These are phyloP conservation scores for Metarhizium brunneum DNA, from an alignment of 2,329 filamentous ascomycete genomes.

Conservation along the genomic window DNA sequence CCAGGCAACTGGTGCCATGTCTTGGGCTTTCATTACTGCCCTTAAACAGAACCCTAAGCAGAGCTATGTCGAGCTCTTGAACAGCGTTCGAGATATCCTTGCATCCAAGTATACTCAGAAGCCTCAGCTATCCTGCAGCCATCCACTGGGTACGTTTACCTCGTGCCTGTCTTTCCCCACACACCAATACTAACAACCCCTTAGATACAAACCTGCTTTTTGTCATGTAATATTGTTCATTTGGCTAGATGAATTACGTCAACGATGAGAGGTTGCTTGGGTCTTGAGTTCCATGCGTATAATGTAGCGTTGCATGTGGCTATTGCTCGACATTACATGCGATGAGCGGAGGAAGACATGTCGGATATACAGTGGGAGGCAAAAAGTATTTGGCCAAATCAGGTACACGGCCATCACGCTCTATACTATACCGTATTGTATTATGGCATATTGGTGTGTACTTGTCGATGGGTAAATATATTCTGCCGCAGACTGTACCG, in stretches of 20 bases:
- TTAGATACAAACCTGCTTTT: neutral
- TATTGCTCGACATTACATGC: neutral
- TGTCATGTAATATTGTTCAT: neutral
- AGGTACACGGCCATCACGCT: too few relatives aligned
- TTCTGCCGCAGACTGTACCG: too few relatives aligned
- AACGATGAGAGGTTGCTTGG: neutral
- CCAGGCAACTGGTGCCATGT: slow-evolving; percentile 95
- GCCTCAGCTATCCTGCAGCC: slow-evolving; percentile 91
- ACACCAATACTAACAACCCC: slow-evolving; percentile 7
- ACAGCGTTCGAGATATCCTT: slow-evolving; percentile 88
- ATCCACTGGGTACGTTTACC: slow-evolving; percentile 71
- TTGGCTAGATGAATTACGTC: neutral
- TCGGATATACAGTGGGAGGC: too few relatives aligned
- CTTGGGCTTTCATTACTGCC: slow-evolving; percentile 87
- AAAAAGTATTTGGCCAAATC: too few relatives aligned
- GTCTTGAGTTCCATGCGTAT: neutral
- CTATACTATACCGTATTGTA: too few relatives aligned
- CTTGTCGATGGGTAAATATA: too few relatives aligned
- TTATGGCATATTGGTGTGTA: too few relatives aligned
- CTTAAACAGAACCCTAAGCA: slow-evolving; percentile 91
- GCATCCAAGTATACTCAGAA: slow-evolving; percentile 84
- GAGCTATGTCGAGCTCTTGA: slow-evolving; percentile 90
- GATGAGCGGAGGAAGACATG: neutral
- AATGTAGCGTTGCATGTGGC: neutral
- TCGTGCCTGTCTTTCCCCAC: neutral